These are phyloP conservation scores for Helicostylum pulchrum DNA, from an alignment of 192 early-diverging fungal species.

Conservation along the genomic window DNA sequence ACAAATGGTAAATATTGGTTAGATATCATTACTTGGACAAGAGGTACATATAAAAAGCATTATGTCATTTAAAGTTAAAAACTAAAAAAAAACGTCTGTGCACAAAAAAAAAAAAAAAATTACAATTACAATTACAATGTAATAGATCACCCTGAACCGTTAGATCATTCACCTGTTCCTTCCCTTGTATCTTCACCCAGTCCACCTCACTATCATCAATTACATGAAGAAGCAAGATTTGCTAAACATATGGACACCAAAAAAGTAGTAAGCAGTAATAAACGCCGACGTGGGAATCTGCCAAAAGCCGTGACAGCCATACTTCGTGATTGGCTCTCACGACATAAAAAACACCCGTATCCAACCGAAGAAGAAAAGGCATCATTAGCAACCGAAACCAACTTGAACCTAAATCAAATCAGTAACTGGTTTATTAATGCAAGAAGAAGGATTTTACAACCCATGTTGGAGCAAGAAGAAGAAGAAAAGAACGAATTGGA, in stretches of 20 bases:
- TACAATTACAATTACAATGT: too few relatives aligned
- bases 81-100: constrained; percentile 9
- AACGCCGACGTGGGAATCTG: constrained; percentile 44
- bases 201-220: constrained; percentile 13
- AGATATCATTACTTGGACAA: constrained; percentile 23
- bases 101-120: not conserved
- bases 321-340: constrained; percentile 48
- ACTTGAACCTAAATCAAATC: constrained; percentile 54
- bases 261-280: constrained; percentile 5
- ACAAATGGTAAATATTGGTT: constrained; percentile 34
- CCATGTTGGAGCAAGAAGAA: constrained; percentile 46
- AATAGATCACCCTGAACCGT: constrained; percentile 9
- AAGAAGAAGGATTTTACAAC: constrained; percentile 50
- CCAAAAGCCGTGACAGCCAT: constrained; percentile 45
- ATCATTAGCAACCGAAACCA: constrained; percentile 42
- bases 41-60: constrained; percentile 18
- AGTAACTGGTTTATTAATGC: constrained; percentile 68
- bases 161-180: constrained; percentile 24
- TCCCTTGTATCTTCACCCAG: constrained; percentile 25
- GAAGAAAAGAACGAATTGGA: constrained; percentile 22
- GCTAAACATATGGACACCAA: not conserved
- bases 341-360: constrained; percentile 57
- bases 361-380: constrained; percentile 55
- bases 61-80: constrained; percentile 2
- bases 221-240: constrained; percentile 1